These are phyloP conservation scores for Blastobotrys serpentis DNA, from an alignment of 1,139 yeast species.

Conservation along the genomic window DNA sequence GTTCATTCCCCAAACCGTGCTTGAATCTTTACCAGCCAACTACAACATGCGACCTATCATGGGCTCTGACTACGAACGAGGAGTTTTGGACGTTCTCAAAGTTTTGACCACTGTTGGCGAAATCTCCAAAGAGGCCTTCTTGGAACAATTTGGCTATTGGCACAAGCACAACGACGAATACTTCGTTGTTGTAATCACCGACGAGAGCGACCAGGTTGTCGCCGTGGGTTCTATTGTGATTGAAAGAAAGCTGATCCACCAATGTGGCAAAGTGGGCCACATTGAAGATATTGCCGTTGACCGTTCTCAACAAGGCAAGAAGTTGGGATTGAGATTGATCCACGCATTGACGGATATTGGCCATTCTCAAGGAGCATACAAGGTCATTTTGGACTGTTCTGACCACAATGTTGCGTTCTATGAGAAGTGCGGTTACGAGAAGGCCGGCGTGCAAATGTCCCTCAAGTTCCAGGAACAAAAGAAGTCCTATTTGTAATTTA, in stretches of 20 bases:
- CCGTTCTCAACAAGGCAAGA: constrained; percentile 74
- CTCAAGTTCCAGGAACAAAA: constrained; percentile 28
- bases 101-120: constrained; percentile 62
- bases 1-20: constrained; percentile 33
- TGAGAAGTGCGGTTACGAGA: constrained; percentile 70
- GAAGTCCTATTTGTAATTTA: constrained; percentile 24
- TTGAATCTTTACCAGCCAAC: constrained; percentile 47
- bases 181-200: constrained; percentile 53
- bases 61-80: constrained; percentile 47
- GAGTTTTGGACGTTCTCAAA: constrained; percentile 50
- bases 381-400: constrained; percentile 86
- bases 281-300: constrained; percentile 92
- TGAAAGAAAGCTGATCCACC: constrained; percentile 60
- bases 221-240: constrained; percentile 48
- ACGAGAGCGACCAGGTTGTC: constrained; percentile 37
- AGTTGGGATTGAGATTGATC: constrained; percentile 70
- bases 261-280: constrained; percentile 85
- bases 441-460: constrained; percentile 69
- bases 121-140: constrained; percentile 45
- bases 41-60: constrained; percentile 52
- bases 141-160: constrained; percentile 51
- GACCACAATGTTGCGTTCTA: constrained; percentile 79
- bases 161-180: constrained; percentile 45
- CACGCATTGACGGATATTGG: constrained; percentile 61
- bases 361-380: constrained; percentile 66